Evolutionary conservation across 345 rosid species (phyloP).

Genomic region (Anacardium occidentale): DNA sequence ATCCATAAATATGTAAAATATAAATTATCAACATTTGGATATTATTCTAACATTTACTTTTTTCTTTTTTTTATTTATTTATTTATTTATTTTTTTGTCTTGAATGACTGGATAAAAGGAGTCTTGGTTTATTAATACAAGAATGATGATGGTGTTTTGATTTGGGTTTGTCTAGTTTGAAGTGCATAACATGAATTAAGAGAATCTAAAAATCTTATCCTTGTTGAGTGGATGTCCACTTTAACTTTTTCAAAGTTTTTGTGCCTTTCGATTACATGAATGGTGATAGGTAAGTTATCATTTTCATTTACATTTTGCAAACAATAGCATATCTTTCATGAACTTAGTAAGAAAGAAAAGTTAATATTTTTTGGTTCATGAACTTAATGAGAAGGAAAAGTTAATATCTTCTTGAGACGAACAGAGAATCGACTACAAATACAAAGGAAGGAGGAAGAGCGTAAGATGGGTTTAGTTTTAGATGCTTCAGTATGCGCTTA

Average conservation of each 20-base stretch:
- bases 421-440: not conserved
- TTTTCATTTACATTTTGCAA: too few relatives aligned
- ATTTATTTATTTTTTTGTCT: not conserved
- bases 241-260: too few relatives aligned
- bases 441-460: not conserved
- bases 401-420: not conserved
- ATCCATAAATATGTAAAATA: too few relatives aligned
- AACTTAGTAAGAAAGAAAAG: too few relatives aligned
- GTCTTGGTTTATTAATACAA: not conserved
- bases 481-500: slow-evolving; percentile 45
- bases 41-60: too few relatives aligned
- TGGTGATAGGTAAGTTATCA: too few relatives aligned
- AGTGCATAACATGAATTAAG: not conserved
- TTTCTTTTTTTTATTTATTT: too few relatives aligned
- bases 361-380: too few relatives aligned
- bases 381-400: too few relatives aligned
- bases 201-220: not conserved
- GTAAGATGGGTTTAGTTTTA: slow-evolving; percentile 32
- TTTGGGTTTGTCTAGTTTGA: not conserved
- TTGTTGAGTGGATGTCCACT: not conserved
- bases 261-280: not conserved
- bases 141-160: too few relatives aligned
- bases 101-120: not conserved
- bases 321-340: too few relatives aligned
- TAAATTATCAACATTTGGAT: too few relatives aligned